Percentiles rank a stretch among this genome's conserved stretches.
Conservation (phyloP, 371 early-diverging fungal species). For the Mucor piriformis region DNA sequence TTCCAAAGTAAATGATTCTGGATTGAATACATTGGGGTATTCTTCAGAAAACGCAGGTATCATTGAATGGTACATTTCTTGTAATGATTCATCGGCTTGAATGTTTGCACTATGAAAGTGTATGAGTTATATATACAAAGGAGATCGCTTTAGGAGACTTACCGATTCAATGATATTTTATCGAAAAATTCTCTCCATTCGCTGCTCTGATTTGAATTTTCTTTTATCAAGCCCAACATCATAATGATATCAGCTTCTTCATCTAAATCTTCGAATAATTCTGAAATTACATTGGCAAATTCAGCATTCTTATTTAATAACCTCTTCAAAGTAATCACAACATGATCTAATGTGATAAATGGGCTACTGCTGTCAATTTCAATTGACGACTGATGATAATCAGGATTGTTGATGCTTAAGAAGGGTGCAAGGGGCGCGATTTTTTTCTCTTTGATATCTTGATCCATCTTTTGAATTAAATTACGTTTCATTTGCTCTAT, state of each 20-base stretch:
- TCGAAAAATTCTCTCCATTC: slow-evolving; percentile 37
- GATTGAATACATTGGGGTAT: slow-evolving; percentile 42
- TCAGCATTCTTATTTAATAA: slow-evolving; percentile 26
- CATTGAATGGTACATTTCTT: slow-evolving; percentile 47
- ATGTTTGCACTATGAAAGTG: background rate
- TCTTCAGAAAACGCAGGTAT: slow-evolving; percentile 46
- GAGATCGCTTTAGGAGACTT: slow-evolving; percentile 9
- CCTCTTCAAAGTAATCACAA: slow-evolving; percentile 33
- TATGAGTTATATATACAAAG: background rate
- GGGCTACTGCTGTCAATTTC: slow-evolving; percentile 12
- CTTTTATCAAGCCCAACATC: slow-evolving; percentile 46
- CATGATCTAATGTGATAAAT: slow-evolving; percentile 20
- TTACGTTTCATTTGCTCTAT: slow-evolving; percentile 26
- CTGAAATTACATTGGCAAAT: slow-evolving; percentile 27
- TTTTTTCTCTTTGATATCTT: slow-evolving; percentile 17
- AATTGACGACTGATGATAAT: slow-evolving; percentile 4
- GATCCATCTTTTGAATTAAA: slow-evolving; percentile 30
- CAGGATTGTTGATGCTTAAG: slow-evolving; percentile 33
- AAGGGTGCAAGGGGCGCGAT: slow-evolving; percentile 35
- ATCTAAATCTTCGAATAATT: slow-evolving; percentile 42
- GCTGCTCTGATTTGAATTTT: slow-evolving; percentile 30
- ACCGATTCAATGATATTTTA: slow-evolving; percentile 1
- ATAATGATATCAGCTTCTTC: slow-evolving; percentile 55
- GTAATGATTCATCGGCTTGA: slow-evolving; percentile 29
- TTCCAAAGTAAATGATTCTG: slow-evolving; percentile 31